Percentiles rank a stretch among this genome's conserved stretches.
These are phyloP conservation scores for Solanum aculeatissimum DNA, from an alignment of 305 asterid species.

Conservation along the genomic window DNA sequence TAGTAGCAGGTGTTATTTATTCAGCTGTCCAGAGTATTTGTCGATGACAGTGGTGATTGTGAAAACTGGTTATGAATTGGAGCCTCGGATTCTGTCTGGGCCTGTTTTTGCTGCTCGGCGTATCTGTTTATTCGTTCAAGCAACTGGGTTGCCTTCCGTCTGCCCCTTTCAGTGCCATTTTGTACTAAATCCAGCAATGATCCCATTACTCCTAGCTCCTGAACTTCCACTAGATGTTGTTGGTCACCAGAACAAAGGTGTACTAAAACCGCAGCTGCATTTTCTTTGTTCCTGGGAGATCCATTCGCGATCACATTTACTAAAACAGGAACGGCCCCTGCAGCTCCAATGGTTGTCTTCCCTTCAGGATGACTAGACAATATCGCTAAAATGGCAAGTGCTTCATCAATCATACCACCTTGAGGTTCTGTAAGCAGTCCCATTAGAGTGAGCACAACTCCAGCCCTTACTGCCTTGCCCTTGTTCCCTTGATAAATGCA, in stretches of 20 bases:
- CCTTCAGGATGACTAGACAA: slow-evolving; percentile 81
- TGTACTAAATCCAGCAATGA: slow-evolving; percentile 55
- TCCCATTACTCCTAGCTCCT: slow-evolving; percentile 68
- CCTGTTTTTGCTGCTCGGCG: slow-evolving; percentile 64
- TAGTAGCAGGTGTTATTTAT: neutral
- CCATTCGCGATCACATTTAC: slow-evolving; percentile 66
- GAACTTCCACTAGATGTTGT: slow-evolving; percentile 46
- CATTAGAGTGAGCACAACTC: slow-evolving; percentile 79
- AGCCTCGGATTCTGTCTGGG: slow-evolving; percentile 26
- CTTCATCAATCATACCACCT: slow-evolving; percentile 83
- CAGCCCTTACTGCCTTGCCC: slow-evolving; percentile 90
- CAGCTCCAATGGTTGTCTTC: slow-evolving; percentile 65
- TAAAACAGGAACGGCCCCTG: slow-evolving; percentile 73
- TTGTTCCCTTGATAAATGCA: slow-evolving; percentile 96
- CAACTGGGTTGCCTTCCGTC: slow-evolving; percentile 66
- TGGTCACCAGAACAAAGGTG: slow-evolving; percentile 81
- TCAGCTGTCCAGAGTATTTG: neutral
- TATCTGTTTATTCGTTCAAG: slow-evolving; percentile 79
- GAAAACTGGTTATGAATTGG: slow-evolving; percentile 21
- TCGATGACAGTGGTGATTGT: slow-evolving; percentile 23
- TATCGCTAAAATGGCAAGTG: slow-evolving; percentile 83
- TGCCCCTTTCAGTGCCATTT: slow-evolving; percentile 84
- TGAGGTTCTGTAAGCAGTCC: slow-evolving; percentile 64
- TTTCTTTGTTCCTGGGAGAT: slow-evolving; percentile 80
- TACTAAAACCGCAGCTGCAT: slow-evolving; percentile 81